These are phyloP conservation scores for Sclerotinia trifoliorum DNA, from an alignment of 2,329 filamentous ascomycete species.

Conservation along the genomic window DNA sequence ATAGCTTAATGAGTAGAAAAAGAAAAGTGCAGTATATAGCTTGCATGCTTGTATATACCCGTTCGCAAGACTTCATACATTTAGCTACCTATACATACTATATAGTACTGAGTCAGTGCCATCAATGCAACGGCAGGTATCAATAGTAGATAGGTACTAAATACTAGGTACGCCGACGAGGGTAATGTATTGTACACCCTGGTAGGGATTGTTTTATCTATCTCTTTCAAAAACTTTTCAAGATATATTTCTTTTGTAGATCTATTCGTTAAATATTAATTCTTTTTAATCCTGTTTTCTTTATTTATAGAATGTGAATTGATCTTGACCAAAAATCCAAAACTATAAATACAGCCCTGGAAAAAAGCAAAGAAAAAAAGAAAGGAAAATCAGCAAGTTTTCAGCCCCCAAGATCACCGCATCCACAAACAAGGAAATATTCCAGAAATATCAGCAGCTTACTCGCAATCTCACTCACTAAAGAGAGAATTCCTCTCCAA, in stretches of 20 bases:
- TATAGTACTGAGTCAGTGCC: not conserved
- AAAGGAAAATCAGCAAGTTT: not conserved
- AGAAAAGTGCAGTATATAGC: too few species aligned
- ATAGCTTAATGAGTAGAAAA: not conserved
- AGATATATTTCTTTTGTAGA: not conserved
- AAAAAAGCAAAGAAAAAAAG: not conserved
- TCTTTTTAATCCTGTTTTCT: not conserved
- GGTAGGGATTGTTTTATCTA: too few species aligned
- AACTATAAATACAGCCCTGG: too few species aligned
- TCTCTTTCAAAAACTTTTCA: not conserved
- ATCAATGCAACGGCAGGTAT: not conserved
- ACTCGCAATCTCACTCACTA: not conserved
- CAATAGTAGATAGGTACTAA: not conserved
- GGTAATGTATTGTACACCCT: not conserved
- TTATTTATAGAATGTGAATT: too few species aligned
- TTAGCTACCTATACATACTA: too few species aligned
- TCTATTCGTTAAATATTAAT: not conserved
- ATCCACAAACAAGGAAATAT: not conserved
- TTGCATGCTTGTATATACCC: not conserved
- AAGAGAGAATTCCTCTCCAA: not conserved
- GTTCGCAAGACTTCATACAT: not conserved
- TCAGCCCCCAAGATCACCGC: not conserved
- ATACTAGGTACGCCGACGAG: not conserved
- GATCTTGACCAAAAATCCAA: too few species aligned
- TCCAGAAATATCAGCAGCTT: constrained; percentile 10